These are phyloP conservation scores for Diaporthe amygdali DNA, from an alignment of 2,329 filamentous ascomycete genomes.

Conservation along the genomic window DNA sequence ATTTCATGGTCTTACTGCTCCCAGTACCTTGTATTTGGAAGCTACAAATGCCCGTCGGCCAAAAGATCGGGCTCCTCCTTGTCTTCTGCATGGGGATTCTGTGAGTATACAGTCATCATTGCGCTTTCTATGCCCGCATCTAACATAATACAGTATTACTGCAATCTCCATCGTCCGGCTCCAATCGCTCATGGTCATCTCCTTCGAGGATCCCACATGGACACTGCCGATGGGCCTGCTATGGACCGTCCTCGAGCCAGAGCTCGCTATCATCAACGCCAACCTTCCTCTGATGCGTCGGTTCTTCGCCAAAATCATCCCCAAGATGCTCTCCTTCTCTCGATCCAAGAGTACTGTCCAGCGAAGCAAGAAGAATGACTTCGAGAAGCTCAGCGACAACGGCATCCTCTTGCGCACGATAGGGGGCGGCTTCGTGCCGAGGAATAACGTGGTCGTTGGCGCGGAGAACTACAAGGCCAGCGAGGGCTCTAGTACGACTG, in stretches of 20 bases:
- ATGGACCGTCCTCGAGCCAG: conserved; percentile 16
- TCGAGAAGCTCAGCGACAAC: neutral
- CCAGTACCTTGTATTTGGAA: conserved; percentile 1
- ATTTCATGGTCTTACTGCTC: conserved; percentile 6
- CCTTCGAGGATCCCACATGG: conserved; percentile 9
- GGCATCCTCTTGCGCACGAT: neutral
- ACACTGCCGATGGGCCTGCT: conserved; percentile 17
- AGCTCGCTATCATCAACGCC: conserved; percentile 12
- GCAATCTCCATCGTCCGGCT: conserved; percentile 14
- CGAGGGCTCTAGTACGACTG: neutral
- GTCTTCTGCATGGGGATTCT: neutral
- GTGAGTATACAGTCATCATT: neutral
- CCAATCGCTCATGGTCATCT: conserved; percentile 2
- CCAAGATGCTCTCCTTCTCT: neutral
- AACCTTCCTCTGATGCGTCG: neutral
- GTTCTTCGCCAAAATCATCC: neutral
- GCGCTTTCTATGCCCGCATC: neutral
- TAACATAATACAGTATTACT: neutral
- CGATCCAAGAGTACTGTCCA: neutral
- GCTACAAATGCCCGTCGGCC: neutral
- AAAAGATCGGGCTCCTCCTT: neutral
- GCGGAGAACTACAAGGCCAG: neutral
- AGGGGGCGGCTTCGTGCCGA: neutral
- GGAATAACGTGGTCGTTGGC: neutral
- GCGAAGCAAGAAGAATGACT: neutral